Evolutionary conservation across 78 protist genomes (phyloP), one percentile per base, ranked within the genome.

Genomic region (Diacronema lutheri): DNA sequence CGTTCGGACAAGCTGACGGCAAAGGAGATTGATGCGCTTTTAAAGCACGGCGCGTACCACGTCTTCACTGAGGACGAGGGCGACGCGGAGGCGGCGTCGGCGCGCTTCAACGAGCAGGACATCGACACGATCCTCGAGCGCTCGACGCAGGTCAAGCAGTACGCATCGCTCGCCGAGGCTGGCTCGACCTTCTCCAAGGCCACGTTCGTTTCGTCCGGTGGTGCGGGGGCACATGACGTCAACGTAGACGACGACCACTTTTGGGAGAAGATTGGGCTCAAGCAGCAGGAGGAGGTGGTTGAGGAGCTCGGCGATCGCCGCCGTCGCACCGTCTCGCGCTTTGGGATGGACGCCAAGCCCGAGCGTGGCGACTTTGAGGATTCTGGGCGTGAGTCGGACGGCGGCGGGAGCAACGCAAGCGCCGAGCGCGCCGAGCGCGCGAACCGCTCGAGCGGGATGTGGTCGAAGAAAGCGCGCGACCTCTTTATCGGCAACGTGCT

Each of bases 171-270:
- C n/a, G 88, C 23, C 46, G 81, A 19, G 29, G 68, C 2, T 23
- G 55, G 55, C 46, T 62, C 84, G 9, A 29, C 84, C 38, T 89
- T 89, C 85, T 26, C 80, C 33, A 85, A 69, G 23, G 91, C 90
- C 29, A 65, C 81, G 23, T 88, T 88, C 73, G 79, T 80, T 4
- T 31, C 86, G 58, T 14, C 66, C 40, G 9, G 9, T 1, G 64
- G 76, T 33, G 57, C 11, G 13, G 73, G 61, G 20, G 58, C 10
- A 58, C 23, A 19, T 13, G 82, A 37, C 33, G 2, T 76, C 16
- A 2, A 60, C 0, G 14, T 74, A 20, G 65, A 88, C 40, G 90
- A 88, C 61, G 66, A 83, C 35, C 81, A 88, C 81, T 88, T 88
- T 20, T 88, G 90, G 90, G 33, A 12, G 16, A 88, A 88, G 90